A percentile compares a stretch with the other conserved stretches of the same genome.
These are phyloP conservation scores for Sporobolomyces pararoseus DNA, from an alignment of 768 basidiomycete genomes.

Conservation along the genomic window DNA sequence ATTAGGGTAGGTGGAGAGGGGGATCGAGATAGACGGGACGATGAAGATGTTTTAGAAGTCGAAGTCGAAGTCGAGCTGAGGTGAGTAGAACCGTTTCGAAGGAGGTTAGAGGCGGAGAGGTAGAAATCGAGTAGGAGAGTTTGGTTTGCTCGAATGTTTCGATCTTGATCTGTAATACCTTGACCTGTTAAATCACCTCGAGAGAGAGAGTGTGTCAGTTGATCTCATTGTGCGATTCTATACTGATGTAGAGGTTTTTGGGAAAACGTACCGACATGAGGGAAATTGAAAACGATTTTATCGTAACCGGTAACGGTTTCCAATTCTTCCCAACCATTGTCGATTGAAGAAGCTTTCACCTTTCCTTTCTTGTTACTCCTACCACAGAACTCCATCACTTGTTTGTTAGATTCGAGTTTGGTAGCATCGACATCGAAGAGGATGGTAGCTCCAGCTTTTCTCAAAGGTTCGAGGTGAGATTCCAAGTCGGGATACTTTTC, in stretches of 20 bases:
- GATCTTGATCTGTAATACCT: slow-evolving; percentile 86
- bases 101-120: slow-evolving; percentile 62
- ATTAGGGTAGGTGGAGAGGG: not conserved
- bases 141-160: slow-evolving; percentile 88
- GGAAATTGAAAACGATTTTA: slow-evolving; percentile 89
- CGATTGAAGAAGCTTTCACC: not conserved
- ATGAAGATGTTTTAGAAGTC: not conserved
- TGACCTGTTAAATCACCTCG: slow-evolving; percentile 46
- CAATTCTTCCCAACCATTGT: slow-evolving; percentile 1
- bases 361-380: slow-evolving; percentile 21
- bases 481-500: slow-evolving; percentile 71
- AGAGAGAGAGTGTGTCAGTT: not conserved
- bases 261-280: slow-evolving; percentile 71
- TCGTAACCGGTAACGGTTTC: slow-evolving; percentile 57
- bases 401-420: slow-evolving; percentile 59
- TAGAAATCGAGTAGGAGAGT: slow-evolving; percentile 75
- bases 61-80: not conserved
- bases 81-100: slow-evolving; percentile 55
- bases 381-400: slow-evolving; percentile 57
- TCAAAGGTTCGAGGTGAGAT: slow-evolving; percentile 59
- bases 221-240: too few relatives aligned
- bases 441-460: slow-evolving; percentile 63
- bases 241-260: too few relatives aligned
- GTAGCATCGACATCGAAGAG: slow-evolving; percentile 83
- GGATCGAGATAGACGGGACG: not conserved